Evolutionary conservation across 2,329 filamentous ascomycete species (phyloP), one percentile per base, ranked within the genome.

Genomic region (Colletotrichum lentis): DNA sequence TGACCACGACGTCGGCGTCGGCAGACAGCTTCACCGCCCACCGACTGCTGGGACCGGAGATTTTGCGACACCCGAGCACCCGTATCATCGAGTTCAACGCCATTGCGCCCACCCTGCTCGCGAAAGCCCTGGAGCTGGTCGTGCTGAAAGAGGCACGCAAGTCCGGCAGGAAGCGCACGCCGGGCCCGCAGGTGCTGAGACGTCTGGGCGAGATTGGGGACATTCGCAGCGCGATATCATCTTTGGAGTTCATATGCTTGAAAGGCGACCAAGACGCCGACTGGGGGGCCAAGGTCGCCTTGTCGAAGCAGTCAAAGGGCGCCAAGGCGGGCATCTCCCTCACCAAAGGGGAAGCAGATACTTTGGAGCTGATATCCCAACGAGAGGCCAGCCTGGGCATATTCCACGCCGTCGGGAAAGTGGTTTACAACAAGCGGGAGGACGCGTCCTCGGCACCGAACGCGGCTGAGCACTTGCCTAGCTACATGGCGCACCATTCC

Each of bases 391-490:
- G 91, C 70, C 83, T 99, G 3, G 96, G 95, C 1, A 93, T 99
- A 58, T 99, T 99, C 75, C 96, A 99, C 77, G 94, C 96, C 0
- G 92, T 98, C 14, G 96, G 95, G 3, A 97, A 96, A 76, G 92
- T 99, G 2, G 90, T 98, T 0, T 97, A 98, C 81, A 99, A 99
- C 81, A 99, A 97, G 77, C 87, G 96, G 53, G 86, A 91, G 24
- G 88, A 90, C 35, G 76, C 69, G 53, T 77, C 79, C 4, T 79
- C 83, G 14, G 72, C 77, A 10, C 75, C 76, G 10, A 79, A 83
- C 39, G 76, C 78, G 3, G 78, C 79, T 20, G 88, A 91, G 72
- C 77, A 78, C 27, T 80, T 93, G 20, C 90, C 90, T 5, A 73
- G 77, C n/a, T 86, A 88, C 76, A 77, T 92, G 43, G 80, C 83